Evolutionary conservation across 331 rosid species (phyloP), one percentile per base, ranked within the genome.

Genomic region (Quercus tomentella): DNA sequence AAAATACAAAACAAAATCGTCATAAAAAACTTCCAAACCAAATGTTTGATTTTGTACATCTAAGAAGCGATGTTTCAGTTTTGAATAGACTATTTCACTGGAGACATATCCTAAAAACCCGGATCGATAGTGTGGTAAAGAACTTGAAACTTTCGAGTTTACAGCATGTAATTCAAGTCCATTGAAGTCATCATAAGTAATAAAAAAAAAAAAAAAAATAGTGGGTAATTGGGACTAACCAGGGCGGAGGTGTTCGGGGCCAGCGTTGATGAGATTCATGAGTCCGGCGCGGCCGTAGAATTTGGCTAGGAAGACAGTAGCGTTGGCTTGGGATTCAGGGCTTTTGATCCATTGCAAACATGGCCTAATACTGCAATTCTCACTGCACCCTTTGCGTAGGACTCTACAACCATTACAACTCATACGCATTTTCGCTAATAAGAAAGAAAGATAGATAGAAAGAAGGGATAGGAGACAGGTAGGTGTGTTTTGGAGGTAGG

Each of bases 211-310:
- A 73, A 57, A 15, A 49, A 15, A 1, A 33, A 6, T 31, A 60
- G 17, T 1, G 6, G 20, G 41, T 12, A 37, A 23, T 9, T 18
- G 15, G 2, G 0, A 79, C 78, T 17, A 2, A 94, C 99, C 97
- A 60, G 99, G 97, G 15, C 99, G 99, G 75, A 89, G 97, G 75
- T 93, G 86, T 52, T 91, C 61, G 14, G 98, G 94, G 1, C 90
- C 94, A 58, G 99, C 92, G 90, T 88, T 91, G 89, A 96, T 80
- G 80, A 96, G 98, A 73, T 96, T 91, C 80, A 90, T 80, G 74
- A 96, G 99, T 6, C 99, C 99, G 12, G 98, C 99, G 2, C 99
- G 99, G 80, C 99, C 99, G 74, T 93, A 96, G 74, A 96, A 96
- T 85, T 96, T 96, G 57, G 99, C 98, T 6, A 96, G 97, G 68